These are phyloP conservation scores for Aspergillus intermedius DNA, from an alignment of 2,329 filamentous ascomycete genomes.

Conservation along the genomic window DNA sequence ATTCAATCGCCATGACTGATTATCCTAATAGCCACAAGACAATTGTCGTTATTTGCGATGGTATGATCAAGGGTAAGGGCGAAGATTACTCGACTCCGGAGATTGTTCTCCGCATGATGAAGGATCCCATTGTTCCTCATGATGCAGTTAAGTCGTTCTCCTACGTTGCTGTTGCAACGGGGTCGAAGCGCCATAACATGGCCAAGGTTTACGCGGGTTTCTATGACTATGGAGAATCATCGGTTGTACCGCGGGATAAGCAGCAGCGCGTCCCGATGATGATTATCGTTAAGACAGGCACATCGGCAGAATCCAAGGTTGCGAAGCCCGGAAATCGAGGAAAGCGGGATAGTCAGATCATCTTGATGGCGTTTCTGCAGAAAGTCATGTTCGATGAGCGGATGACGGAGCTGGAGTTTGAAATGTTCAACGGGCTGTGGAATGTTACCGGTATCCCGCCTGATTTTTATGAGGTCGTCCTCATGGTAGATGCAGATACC, in stretches of 20 bases:
- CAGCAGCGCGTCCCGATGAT: slow-evolving; percentile 98
- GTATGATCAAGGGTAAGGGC: slow-evolving; percentile 92
- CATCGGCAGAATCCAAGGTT: slow-evolving; percentile 71
- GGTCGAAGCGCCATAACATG: slow-evolving; percentile 98
- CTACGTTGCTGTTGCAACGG: slow-evolving; percentile 92
- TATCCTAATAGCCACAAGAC: slow-evolving; percentile 99
- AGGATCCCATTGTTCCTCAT: slow-evolving; percentile 71
- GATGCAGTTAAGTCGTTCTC: slow-evolving; percentile 86
- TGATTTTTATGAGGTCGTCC: slow-evolving; percentile 94
- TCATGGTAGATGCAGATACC: slow-evolving; percentile 99
- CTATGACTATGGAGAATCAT: slow-evolving; percentile 87
- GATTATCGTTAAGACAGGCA: slow-evolving; percentile 90
- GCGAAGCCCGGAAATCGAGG: slow-evolving; percentile 94
- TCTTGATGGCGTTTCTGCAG: slow-evolving; percentile 97
- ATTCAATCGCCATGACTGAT: slow-evolving; percentile 95
- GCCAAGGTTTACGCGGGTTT: slow-evolving; percentile 97
- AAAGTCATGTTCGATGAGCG: slow-evolving; percentile 99
- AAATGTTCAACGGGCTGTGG: slow-evolving; percentile 99
- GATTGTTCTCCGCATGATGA: slow-evolving; percentile 87
- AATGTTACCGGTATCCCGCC: slow-evolving; percentile 97
- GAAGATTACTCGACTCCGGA: slow-evolving; percentile 84
- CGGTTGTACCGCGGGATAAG: slow-evolving; percentile 71
- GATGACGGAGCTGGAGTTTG: slow-evolving; percentile 98
- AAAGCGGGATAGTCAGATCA: slow-evolving; percentile 98
- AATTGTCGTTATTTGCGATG: slow-evolving; percentile 93